phyloP scores from a whole-genome alignment of 2,329 filamentous ascomycete genomes.

The Phaeosphaeriaceae sp. region DNA sequence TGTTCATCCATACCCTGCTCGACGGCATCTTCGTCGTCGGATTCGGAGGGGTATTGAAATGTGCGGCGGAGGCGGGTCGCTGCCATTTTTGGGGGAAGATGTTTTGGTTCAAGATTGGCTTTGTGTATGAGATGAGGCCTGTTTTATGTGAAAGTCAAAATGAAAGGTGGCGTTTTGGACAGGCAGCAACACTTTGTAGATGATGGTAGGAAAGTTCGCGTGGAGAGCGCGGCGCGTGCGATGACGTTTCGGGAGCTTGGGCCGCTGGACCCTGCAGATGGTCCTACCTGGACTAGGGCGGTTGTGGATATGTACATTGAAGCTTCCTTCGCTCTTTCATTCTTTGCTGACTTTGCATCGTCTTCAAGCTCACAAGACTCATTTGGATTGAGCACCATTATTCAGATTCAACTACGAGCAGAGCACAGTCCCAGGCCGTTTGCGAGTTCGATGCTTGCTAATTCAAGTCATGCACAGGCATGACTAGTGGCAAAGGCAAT shows the following conservation, averaged over 20 bases:
- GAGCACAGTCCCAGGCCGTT: not conserved
- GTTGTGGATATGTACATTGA: not conserved
- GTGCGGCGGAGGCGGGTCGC: conserved; percentile 74
- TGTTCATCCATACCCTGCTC: conserved; percentile 77
- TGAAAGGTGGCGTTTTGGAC: conserved; percentile 12
- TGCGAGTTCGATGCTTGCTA: not conserved
- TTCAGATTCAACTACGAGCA: not conserved
- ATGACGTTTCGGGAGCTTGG: conserved; percentile 25
- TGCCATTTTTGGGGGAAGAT: conserved; percentile 48
- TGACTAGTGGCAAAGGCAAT: not conserved
- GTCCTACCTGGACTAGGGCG: conserved; percentile 6
- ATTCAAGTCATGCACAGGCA: not conserved
- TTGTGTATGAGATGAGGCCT: not conserved
- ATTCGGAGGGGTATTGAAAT: conserved; percentile 74
- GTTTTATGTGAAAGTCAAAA: no score
- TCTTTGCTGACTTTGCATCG: not conserved
- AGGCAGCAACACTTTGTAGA: conserved; percentile 10
- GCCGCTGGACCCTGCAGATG: conserved; percentile 22
- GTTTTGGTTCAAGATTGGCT: not conserved
- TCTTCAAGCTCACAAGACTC: no score
- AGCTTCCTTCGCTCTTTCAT: not conserved
- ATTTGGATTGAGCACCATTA: no score
- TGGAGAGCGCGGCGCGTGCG: conserved; percentile 7
- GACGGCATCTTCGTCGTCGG: conserved; percentile 60
- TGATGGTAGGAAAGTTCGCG: conserved; percentile 5